Evolutionary conservation across 768 basidiomycete species (phyloP), one percentile per base, ranked within the genome.

Genomic region (Rhizopogon rudus): DNA sequence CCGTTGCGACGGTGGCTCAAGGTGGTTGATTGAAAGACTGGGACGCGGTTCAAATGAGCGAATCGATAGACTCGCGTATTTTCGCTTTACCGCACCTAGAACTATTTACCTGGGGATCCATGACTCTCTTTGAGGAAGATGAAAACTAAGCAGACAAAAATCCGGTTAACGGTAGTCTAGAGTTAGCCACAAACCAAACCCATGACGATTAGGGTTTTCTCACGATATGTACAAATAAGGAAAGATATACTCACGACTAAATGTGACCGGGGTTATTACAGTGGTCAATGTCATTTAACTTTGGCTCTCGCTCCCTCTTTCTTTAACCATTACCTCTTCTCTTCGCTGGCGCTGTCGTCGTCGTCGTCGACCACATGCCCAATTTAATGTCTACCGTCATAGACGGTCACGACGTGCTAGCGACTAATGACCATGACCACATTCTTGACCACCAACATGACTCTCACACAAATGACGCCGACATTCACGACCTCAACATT

Each of bases 401-500:
- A 44, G 63, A 52, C 56, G 60, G 40, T 53, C 39, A 53, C 51
- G 63, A 63, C 61, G 35, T 67, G 14, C 63, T 65, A 17, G 44
- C 63, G 50, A 52, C 60, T 50, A 40, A 50, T 16, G 28, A 50
- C 42, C 5, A 41, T 16, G 28, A 50, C 42, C 5, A 41, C 14
- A 44, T 60, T 43, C 61, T 66, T 9, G 35, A 55, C 48, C 41
- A 57, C 45, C 53, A 57, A 12, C 60, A 69, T 53, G 67, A 71
- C 69, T 54, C 20, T 42, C 48, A 33, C 54, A 46, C 33, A 60
- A 56, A 65, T 28, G 67, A 69, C 60, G 54, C 66, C 10, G 64
- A 70, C 68, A 43, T 61, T 40, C 61, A 67, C 57, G 70, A 70
- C 69, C 66, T 71, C 60, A 54, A 62, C 68, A 60, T 72, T 60